These are phyloP conservation scores for Colletotrichum simmondsii DNA, from an alignment of 2,329 filamentous ascomycete genomes.

Conservation along the genomic window DNA sequence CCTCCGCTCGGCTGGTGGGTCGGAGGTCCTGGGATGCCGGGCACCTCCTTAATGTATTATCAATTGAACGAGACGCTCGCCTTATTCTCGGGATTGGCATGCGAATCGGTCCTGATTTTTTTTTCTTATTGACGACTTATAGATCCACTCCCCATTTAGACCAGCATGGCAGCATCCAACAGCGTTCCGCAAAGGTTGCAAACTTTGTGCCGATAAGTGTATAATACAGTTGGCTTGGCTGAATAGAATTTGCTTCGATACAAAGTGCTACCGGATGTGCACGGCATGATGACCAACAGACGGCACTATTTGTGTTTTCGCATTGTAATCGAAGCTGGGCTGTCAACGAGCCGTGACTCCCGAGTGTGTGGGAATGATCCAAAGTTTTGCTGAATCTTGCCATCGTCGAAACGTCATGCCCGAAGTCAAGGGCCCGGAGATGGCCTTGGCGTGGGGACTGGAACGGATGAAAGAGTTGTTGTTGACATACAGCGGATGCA, in stretches of 20 bases:
- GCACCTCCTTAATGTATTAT: constrained; percentile 19
- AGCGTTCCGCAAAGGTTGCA: background rate
- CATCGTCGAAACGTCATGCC: constrained; percentile 20
- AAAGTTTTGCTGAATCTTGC: constrained; percentile 9
- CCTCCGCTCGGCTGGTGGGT: constrained; percentile 6
- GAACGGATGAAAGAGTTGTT: constrained; percentile 16
- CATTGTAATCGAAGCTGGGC: constrained; percentile 3
- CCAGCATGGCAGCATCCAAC: background rate
- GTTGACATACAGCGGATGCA: constrained; percentile 3
- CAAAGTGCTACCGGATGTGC: constrained; percentile 20
- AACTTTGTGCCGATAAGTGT: constrained; percentile 15
- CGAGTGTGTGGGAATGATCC: background rate
- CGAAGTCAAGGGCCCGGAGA: constrained; percentile 9
- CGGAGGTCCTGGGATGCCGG: constrained; percentile 1
- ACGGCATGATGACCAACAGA: constrained; percentile 5
- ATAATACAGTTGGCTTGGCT: constrained; percentile 25
- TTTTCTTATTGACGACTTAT: constrained; percentile 21
- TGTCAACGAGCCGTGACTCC: constrained; percentile 1
- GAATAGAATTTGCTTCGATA: constrained; percentile 25
- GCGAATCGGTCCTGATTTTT: constrained; percentile 10
- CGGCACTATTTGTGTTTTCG: constrained; percentile 19
- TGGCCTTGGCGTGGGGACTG: background rate
- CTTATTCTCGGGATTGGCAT: constrained; percentile 11
- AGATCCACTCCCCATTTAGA: constrained; percentile 31
- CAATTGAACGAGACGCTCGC: constrained; percentile 15